A percentile compares a stretch with the other conserved stretches of the same genome.
phyloP scores from a whole-genome alignment of 345 rosid species.

The Syzygium aqueum region DNA sequence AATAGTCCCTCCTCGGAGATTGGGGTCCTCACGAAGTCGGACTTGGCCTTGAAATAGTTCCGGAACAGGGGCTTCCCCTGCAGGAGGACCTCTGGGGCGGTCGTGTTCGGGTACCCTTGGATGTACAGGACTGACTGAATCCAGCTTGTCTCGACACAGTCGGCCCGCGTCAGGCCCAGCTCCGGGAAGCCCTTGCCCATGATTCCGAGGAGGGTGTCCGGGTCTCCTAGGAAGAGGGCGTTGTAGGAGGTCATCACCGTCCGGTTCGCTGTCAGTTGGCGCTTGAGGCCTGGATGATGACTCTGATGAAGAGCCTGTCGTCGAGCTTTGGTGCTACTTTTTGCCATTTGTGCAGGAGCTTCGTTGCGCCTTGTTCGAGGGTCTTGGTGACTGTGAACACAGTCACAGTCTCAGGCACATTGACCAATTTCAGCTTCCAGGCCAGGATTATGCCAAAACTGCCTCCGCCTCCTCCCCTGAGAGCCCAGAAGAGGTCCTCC shows the following conservation, averaged over 20 bases:
- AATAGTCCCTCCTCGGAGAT: slow-evolving; percentile 27
- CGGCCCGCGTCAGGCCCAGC: slow-evolving; percentile 33
- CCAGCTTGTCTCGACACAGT: slow-evolving; percentile 57
- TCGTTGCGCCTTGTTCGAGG: slow-evolving; percentile 36
- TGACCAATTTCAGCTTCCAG: slow-evolving; percentile 58
- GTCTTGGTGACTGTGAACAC: slow-evolving; percentile 49
- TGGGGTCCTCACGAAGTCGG: slow-evolving; percentile 37
- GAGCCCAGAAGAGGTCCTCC: slow-evolving; percentile 65
- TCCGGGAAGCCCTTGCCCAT: slow-evolving; percentile 50
- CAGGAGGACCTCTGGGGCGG: slow-evolving; percentile 38
- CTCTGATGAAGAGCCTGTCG: slow-evolving; percentile 46
- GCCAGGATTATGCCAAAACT: slow-evolving; percentile 51
- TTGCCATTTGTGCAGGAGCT: slow-evolving; percentile 44
- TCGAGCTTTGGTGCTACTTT: slow-evolving; percentile 38
- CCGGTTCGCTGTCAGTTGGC: slow-evolving; percentile 8
- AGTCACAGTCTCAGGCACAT: slow-evolving; percentile 50
- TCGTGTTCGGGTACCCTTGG: slow-evolving; percentile 31
- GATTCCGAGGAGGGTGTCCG: slow-evolving; percentile 14
- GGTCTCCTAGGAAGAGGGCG: slow-evolving; percentile 34
- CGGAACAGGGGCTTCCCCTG: slow-evolving; percentile 40
- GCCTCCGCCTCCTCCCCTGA: slow-evolving; percentile 69
- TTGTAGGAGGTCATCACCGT: slow-evolving; percentile 17
- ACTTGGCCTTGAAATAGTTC: slow-evolving; percentile 55
- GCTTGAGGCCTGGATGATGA: slow-evolving; percentile 24
- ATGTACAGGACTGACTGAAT: slow-evolving; percentile 47